Evolutionary conservation across 768 basidiomycete species (phyloP).

Genomic region (Kwoniella shandongensis): DNA sequence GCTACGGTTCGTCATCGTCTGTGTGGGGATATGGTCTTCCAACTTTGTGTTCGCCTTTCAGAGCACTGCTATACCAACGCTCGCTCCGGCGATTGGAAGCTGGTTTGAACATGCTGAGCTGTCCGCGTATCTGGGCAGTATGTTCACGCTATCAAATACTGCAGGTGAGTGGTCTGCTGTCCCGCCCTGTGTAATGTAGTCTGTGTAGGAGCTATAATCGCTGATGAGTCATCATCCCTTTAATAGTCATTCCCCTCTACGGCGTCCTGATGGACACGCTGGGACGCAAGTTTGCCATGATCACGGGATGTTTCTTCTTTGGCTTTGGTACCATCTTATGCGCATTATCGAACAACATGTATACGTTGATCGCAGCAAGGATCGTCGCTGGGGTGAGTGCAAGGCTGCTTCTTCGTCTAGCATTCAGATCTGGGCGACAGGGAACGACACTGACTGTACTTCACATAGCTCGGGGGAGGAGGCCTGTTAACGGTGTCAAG

Average conservation of each 20-base stretch:
- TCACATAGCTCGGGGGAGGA: constrained; percentile 43
- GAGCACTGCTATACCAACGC: constrained; percentile 47
- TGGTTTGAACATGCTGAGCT: constrained; percentile 51
- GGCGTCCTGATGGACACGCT: constrained; percentile 50
- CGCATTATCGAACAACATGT: constrained; percentile 36
- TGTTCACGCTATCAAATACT: constrained; percentile 45
- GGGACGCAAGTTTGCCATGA: constrained; percentile 47
- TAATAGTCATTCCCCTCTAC: constrained; percentile 48
- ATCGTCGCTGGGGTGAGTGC: constrained; percentile 42
- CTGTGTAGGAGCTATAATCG: neutral
- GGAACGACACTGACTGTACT: neutral
- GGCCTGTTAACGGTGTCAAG: constrained; percentile 50
- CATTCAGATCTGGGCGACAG: neutral
- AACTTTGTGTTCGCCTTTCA: constrained; percentile 53
- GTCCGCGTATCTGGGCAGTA: constrained; percentile 46
- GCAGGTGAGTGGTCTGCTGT: constrained; percentile 33
- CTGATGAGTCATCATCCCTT: neutral
- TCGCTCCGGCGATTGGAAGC: constrained; percentile 39
- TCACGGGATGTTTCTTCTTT: constrained; percentile 45
- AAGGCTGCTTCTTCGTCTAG: too few species aligned
- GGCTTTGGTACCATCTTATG: constrained; percentile 41
- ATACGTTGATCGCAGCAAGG: constrained; percentile 38
- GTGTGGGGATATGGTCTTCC: constrained; percentile 39
- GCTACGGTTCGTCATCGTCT: constrained; percentile 27
- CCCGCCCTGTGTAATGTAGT: neutral